Evolutionary conservation across 306 rosid species (phyloP).

Genomic region (Pyrus betulifolia): DNA sequence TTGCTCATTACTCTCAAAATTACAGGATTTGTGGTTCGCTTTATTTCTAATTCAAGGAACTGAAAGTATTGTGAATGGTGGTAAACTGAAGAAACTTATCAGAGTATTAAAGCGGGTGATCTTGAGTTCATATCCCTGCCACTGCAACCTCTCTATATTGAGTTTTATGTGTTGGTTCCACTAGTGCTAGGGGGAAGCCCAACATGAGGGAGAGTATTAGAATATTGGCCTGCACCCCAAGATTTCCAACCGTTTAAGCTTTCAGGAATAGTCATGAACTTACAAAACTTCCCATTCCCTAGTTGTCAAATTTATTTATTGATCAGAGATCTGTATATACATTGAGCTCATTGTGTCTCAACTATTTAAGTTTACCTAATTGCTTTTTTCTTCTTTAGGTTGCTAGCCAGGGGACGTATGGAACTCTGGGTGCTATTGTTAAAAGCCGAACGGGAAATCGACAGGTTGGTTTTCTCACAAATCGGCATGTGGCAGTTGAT

Average conservation of each 20-base stretch:
- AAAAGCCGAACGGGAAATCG: conserved; percentile 83
- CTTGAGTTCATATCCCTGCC: background rate
- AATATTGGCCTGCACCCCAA: background rate
- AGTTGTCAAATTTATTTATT: conserved; percentile 14
- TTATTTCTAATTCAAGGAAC: background rate
- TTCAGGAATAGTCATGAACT: background rate
- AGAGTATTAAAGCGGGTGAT: background rate
- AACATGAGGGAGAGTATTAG: background rate
- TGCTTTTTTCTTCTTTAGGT: conserved; percentile 53
- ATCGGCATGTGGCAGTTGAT: conserved; percentile 98
- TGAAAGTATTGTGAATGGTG: background rate
- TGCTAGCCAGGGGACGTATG: conserved; percentile 96
- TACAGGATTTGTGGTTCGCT: background rate
- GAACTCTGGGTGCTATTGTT: conserved; percentile 96
- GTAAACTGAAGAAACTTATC: background rate
- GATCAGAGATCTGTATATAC: conserved; percentile 13
- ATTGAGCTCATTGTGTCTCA: conserved; percentile 4
- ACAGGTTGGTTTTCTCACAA: conserved; percentile 93
- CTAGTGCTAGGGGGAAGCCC: background rate
- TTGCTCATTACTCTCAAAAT: background rate
- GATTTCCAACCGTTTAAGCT: background rate
- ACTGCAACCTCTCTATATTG: conserved; percentile 6
- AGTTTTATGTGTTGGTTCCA: background rate
- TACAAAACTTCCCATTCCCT: background rate
- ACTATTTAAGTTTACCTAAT: conserved; percentile 2